Base-by-base conservation (phyloP, 2,329 filamentous ascomycete species). In the Aspergillus neotritici region DNA sequence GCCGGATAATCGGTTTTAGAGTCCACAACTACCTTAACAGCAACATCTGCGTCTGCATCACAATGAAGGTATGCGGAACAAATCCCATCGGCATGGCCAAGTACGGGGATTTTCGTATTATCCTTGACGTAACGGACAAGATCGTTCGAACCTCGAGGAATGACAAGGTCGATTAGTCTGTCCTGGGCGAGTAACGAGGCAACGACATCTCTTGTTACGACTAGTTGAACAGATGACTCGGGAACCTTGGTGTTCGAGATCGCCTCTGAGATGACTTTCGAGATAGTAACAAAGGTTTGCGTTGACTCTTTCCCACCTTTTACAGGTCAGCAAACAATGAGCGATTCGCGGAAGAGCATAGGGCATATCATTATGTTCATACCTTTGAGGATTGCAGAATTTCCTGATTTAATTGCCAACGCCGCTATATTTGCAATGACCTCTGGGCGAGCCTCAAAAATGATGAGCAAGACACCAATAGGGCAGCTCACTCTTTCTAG, bases 361-460 rank as follows among this genome's bases (percentile, higher is more conserved):
- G 13, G 1, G 12, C 21, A 16, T 6, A 12, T 44, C 42, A 14
- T 15, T 16, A 10, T 31, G 36, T 6, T 34, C 49, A 9, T 57
- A 77, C 83, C 91, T 75, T 98, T 98, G 48, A 98, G 75, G 58
- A 98, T 97, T 40, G 90, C 93, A 30, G 93, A 86, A 67, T 98
- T 98, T 58, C 89, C 93, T 10, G 91, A 97, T 67, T 98, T 98
- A 68, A 98, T 87, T 31, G 93, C 90, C 16, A 98, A 76, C 4
- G 90, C 87, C 50, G 93, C 89, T 61, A 98, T 97, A 67, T 98
- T 98, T 62, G 91, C 93, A 61, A 98, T 96, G 52, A 98, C 93
- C 70, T 98, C 93, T 5, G 93, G 93, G 6, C 93, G 85, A 30
- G 93, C 93, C 71, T 98, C 93, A 62, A 98, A 98, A 61, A 98